phyloP scores from a whole-genome alignment of 2,329 filamentous ascomycete genomes.

The Arthrobotrys musiformis region DNA sequence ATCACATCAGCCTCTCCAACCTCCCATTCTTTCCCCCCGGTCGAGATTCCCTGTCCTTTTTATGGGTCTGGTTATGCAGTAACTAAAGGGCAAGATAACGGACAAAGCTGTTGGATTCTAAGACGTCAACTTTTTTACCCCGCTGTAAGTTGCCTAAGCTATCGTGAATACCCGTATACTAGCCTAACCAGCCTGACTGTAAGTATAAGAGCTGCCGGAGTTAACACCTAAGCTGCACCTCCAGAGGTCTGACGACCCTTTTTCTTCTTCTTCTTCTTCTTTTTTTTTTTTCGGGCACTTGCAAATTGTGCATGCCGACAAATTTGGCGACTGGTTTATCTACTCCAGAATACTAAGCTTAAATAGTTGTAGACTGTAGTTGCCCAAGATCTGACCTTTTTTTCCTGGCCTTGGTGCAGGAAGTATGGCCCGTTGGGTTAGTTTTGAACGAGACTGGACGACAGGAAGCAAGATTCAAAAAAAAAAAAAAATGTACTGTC shows the following conservation, averaged over 20 bases:
- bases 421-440: background rate
- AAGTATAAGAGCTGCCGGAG: no score
- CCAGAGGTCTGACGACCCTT: background rate
- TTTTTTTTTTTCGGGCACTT: no score
- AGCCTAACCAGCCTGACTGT: no score
- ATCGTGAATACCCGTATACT: no score
- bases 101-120: background rate
- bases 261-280: no score
- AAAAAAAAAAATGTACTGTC: constrained; percentile 7
- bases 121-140: background rate
- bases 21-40: background rate
- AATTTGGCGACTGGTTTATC: background rate
- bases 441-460: no score
- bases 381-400: background rate
- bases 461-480: background rate
- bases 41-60: background rate
- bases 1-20: constrained; percentile 40
- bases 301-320: background rate
- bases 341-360: background rate
- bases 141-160: constrained; percentile 1
- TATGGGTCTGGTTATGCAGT: background rate
- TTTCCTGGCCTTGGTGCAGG: background rate
- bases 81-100: background rate
- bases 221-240: background rate
- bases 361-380: background rate